Base-by-base conservation (phyloP, 768 basidiomycete species). In the Calocera cornea region DNA sequence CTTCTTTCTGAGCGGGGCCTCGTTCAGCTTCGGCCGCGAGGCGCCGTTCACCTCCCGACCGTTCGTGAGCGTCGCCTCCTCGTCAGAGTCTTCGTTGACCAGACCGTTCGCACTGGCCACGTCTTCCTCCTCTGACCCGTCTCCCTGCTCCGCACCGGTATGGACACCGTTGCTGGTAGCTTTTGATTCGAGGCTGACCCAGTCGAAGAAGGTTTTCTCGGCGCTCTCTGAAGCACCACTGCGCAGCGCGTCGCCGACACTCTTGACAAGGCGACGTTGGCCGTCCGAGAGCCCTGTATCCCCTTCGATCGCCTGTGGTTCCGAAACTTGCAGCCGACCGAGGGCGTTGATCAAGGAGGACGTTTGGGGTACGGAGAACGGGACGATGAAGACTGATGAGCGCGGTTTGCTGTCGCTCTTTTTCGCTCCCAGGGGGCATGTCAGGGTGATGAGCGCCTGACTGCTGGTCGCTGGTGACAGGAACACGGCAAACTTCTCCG, bases 341-440 rank as follows among this genome's bases (percentile, higher is more conserved):
- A 90, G 79, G 0, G 86, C 87, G 64, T 79, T 79, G 1, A 85
- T 84, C 64, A 91, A 83, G 12, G 80, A 89, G 0, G 89, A 89
- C 10, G 73, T 78, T 0, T 74, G 64, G 1, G 84, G 86, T 5
- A 83, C 78, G 1, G 76, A 78, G 66, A 84, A 76, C 0, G 89
- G 89, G 0, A 89, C 77, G 29, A 85, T 80, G 40, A 89, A 76
- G 19, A 90, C 76, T 19, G 80, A 82, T 1, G 87, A 84, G 7
- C 81, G 82, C 67, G 65, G 69, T 2, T 44, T 67, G 19, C 29
- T 16, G 36, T 31, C 29, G 34, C 41, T 64, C 41, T 68, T 64
- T 22, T 54, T 31, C 24, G 40, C 31, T 54, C 64, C 67, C 34
- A 60, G 10, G 7, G 54, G 54, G 19, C 54, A 29, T 19, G 54